Base-by-base conservation (phyloP, 164 flowering plant genomes). In the Platanus orientalis region DNA sequence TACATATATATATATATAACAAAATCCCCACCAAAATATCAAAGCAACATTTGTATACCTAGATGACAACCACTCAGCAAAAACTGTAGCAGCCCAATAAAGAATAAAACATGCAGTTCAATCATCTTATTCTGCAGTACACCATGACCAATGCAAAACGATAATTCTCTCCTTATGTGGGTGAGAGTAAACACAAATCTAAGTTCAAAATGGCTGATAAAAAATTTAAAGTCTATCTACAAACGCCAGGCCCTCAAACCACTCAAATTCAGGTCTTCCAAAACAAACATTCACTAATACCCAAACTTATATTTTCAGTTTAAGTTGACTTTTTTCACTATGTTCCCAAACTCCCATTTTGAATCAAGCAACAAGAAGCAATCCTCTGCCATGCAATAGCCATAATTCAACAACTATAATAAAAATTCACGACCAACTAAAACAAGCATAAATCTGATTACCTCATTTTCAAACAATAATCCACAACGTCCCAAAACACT, bases 371-470 rank as follows among this genome's bases (percentile, higher is more conserved):
- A 17, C 30, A 63, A 25, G 25, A 63, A 40, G 5, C 17, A 26
- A 5, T 52, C 53, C 6, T 7, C 29, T 9, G 16, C 45, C 34
- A 32, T 20, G 3, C 34, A 53, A 59, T 52, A 39, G 3, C 66
- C 51, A 50, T 14, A 26, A 2, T 25, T 45, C 17, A 62, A 55
- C 52, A 14, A 56, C 30, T 44, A 21, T 42, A 52, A 28, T 16
- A 27, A 26, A 52, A 58, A 23, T 24, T 34, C 49, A 23, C 50
- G 12, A 16, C 42, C 58, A 21, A 44, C 47, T 44, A 13, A 19
- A 55, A 48, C 9, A 45, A 54, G 23, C 48, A n/a, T 16, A 23
- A 51, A 29, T 59, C 51, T 14, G 30, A 56, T 32, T 61, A 55
- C 25, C 55, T 20, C 25, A 16, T 45, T 45, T 12, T 12, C 25